Percentiles rank a stretch among this genome's conserved stretches.
phyloP scores from a whole-genome alignment of 1,139 yeast species.

The Hanseniaspora uvarum region DNA sequence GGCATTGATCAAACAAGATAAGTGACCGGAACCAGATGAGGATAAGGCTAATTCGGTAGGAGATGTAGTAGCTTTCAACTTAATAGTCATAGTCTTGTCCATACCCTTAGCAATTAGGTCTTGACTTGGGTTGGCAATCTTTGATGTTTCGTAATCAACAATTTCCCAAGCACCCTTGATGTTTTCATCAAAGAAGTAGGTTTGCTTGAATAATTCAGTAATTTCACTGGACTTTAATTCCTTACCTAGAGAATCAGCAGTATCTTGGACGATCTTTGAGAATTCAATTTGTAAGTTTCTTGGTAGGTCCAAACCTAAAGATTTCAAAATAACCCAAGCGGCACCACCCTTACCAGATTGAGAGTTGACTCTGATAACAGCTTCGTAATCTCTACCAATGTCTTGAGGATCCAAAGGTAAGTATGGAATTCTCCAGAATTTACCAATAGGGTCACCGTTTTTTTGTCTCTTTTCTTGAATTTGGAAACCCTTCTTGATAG shows the following conservation, averaged over 20 bases:
- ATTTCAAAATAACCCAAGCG: constrained; percentile 87
- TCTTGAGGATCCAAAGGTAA: constrained; percentile 94
- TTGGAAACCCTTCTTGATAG: constrained; percentile 89
- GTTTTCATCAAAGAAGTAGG: constrained; percentile 51
- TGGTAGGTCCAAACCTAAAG: constrained; percentile 84
- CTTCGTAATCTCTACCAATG: constrained; percentile 93
- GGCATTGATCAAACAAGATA: constrained; percentile 81
- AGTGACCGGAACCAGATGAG: constrained; percentile 75
- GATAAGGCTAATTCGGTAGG: constrained; percentile 44
- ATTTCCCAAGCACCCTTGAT: constrained; percentile 31
- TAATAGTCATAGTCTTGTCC: constrained; percentile 41
- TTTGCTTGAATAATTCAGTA: constrained; percentile 58
- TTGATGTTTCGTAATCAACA: constrained; percentile 38
- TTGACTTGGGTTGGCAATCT: background rate
- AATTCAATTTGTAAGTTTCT: constrained; percentile 84
- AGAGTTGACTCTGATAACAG: constrained; percentile 93
- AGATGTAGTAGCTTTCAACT: constrained; percentile 40
- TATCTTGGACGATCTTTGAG: constrained; percentile 69
- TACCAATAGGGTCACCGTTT: constrained; percentile 33
- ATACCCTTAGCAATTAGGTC: constrained; percentile 29
- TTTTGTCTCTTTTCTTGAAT: constrained; percentile 43
- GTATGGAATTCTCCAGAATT: constrained; percentile 79
- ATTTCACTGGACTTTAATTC: constrained; percentile 75
- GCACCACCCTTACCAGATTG: constrained; percentile 99
- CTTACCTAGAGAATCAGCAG: constrained; percentile 74